Evolutionary conservation across 1,284 basidiomycete genomes (phyloP).

Genomic region (Cryptococcus sp.): DNA sequence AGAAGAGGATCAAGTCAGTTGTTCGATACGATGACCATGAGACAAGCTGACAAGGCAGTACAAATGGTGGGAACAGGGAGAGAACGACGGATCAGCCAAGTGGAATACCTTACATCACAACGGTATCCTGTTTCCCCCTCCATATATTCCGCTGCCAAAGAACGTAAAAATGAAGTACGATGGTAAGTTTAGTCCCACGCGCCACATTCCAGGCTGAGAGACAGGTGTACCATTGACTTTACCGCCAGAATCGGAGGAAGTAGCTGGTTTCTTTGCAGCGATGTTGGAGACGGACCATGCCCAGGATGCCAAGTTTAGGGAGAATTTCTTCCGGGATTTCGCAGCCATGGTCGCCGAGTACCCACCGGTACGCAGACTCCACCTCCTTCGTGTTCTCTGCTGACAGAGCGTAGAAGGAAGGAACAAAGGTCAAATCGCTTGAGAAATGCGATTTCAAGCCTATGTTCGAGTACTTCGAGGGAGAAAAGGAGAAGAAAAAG

Average conservation of each 20-base stretch:
- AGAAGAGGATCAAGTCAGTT: slow-evolving; percentile 38
- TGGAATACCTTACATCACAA: slow-evolving; percentile 92
- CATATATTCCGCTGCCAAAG: slow-evolving; percentile 80
- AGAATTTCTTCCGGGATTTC: slow-evolving; percentile 96
- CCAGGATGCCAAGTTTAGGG: slow-evolving; percentile 80
- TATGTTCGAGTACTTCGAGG: slow-evolving; percentile 90
- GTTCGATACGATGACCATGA: not conserved
- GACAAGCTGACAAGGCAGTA: slow-evolving; percentile 43
- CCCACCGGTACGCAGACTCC: slow-evolving; percentile 67
- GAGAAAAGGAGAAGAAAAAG: slow-evolving; percentile 90
- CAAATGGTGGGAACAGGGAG: slow-evolving; percentile 70
- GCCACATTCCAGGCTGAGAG: not conserved
- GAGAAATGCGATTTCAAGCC: slow-evolving; percentile 88
- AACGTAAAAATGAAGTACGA: slow-evolving; percentile 94
- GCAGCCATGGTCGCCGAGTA: slow-evolving; percentile 68
- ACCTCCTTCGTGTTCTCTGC: not conserved
- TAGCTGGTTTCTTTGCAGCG: slow-evolving; percentile 93
- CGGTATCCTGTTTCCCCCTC: slow-evolving; percentile 93
- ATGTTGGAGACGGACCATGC: slow-evolving; percentile 92
- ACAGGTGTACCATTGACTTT: slow-evolving; percentile 69
- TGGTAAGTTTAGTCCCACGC: slow-evolving; percentile 58
- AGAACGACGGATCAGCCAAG: slow-evolving; percentile 73
- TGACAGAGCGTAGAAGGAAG: slow-evolving; percentile 47
- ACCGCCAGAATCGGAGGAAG: slow-evolving; percentile 85
- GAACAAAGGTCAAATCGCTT: slow-evolving; percentile 71